Evolutionary conservation across 1,139 yeast species (phyloP).

Genomic region (Taphrina flavorubra): DNA sequence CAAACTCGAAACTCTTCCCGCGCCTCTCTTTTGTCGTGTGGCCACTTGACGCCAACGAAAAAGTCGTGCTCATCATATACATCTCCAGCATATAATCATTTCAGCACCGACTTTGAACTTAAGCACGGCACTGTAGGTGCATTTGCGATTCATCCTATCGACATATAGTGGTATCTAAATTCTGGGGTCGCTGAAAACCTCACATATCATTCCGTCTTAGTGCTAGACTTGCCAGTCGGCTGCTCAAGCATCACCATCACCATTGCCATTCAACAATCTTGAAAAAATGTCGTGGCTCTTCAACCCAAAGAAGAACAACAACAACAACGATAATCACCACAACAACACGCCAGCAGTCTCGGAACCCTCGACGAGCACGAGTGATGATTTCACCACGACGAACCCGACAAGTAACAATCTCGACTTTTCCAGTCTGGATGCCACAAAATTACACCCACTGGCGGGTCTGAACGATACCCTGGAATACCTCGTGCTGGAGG

Average conservation of each 20-base stretch:
- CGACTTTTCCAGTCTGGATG: slow-evolving; percentile 54
- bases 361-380: slow-evolving; percentile 6
- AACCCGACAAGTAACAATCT: slow-evolving; percentile 5
- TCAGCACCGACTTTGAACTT: not conserved
- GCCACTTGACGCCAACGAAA: slow-evolving; percentile 1
- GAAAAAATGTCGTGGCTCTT: slow-evolving; percentile 25
- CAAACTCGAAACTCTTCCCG: slow-evolving; percentile 2
- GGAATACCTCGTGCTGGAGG: slow-evolving; percentile 89
- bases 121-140: not conserved
- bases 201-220: not conserved
- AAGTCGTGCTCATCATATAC: slow-evolving; percentile 7
- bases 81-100: not conserved
- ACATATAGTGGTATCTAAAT: no score
- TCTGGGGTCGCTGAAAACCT: no score
- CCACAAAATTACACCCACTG: slow-evolving; percentile 82
- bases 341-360: not conserved
- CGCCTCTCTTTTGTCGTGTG: slow-evolving; percentile 10
- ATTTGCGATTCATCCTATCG: no score
- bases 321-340: not conserved
- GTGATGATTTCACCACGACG: not conserved
- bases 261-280: not conserved
- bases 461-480: slow-evolving; percentile 87
- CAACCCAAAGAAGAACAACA: slow-evolving; percentile 27
- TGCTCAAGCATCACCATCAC: not conserved
- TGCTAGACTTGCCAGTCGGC: not conserved